Conservation (phyloP, 768 basidiomycete genomes). For the Trametes meyenii region DNA sequence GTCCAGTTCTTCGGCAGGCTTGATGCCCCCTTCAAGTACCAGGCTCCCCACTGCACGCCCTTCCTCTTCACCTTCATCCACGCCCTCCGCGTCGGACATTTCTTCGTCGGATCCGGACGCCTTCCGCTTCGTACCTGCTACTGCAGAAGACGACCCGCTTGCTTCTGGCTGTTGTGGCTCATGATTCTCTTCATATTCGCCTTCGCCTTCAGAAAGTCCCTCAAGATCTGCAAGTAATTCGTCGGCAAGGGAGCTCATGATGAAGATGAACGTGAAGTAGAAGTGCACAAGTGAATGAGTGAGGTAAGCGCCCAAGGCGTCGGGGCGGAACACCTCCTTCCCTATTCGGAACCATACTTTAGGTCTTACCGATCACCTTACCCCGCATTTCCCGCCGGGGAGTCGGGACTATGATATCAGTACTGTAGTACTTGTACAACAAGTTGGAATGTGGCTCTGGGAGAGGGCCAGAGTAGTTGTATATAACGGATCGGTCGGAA, state of each 20-base stretch:
- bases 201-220: slow-evolving; percentile 68
- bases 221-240: slow-evolving; percentile 93
- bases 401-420: background rate
- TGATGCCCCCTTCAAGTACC: slow-evolving; percentile 83
- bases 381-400: background rate
- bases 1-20: slow-evolving; percentile 95
- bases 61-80: slow-evolving; percentile 44
- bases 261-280: slow-evolving; percentile 4
- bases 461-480: too few species aligned
- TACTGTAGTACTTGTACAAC: too few species aligned
- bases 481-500: too few species aligned
- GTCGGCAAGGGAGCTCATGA: slow-evolving; percentile 85
- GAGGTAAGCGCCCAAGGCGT: background rate
- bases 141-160: slow-evolving; percentile 31
- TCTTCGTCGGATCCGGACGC: slow-evolving; percentile 56
- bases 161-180: slow-evolving; percentile 40
- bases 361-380: slow-evolving; percentile 6
- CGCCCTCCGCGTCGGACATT: slow-evolving; percentile 56
- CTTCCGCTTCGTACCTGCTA: slow-evolving; percentile 60
- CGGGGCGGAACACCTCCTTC: background rate
- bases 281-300: too few species aligned
- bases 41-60: slow-evolving; percentile 52
- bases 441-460: too few species aligned
- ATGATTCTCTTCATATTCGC: slow-evolving; percentile 50
- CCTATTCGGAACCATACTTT: background rate